Evolutionary conservation across 2,329 filamentous ascomycete species (phyloP), one percentile per base, ranked within the genome.

Genomic region (Fusarium palustre): DNA sequence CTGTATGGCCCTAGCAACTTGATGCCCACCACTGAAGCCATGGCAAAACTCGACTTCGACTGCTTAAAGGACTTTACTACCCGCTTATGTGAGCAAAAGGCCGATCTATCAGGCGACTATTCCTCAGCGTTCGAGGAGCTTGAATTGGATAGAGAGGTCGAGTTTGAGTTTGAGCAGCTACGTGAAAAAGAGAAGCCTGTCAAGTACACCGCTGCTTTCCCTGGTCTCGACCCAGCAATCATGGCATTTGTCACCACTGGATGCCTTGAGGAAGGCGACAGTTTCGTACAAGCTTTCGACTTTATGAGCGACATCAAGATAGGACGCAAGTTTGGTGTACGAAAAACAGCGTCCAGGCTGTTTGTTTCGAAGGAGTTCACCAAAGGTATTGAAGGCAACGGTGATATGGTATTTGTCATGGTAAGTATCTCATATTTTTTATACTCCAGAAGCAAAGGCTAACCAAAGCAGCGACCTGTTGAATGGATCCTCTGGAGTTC

Each of bases 101-200:
- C 31, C 0, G 43, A 49, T 6, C 22, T 47, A 2, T 12, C 22
- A 4, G 7, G 7, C 4, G 46, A 6, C 3, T 81, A 84, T 53
- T 80, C 79, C 0, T 85, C 85, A 0, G 84, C 86, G 0, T 75
- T 91, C 1, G 83, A 90, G 48, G 89, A 92, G 56, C 88, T 86
- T 0, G 84, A 86, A 39, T 83, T 86, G 60, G 87, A 90, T 66
- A 79, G 88, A 18, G 88, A 91, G 63, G 82, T 90, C 0, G 87
- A 85, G 5, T 81, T 85, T 18, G 84, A 90, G 66, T 82, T 90
- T 0, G 87, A 91, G 59, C 78, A 82, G 9, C 82, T 89, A 0
- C 84, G 87, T 1, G 83, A 89, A 65, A 78, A 84, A 3, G 83
- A 89, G 70, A 84, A 80, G 30, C 84, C 82, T 0, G 38, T 75